Evolutionary conservation across 1,139 yeast species (phyloP).

Genomic region (Hemisphaericaspora subhashii): DNA sequence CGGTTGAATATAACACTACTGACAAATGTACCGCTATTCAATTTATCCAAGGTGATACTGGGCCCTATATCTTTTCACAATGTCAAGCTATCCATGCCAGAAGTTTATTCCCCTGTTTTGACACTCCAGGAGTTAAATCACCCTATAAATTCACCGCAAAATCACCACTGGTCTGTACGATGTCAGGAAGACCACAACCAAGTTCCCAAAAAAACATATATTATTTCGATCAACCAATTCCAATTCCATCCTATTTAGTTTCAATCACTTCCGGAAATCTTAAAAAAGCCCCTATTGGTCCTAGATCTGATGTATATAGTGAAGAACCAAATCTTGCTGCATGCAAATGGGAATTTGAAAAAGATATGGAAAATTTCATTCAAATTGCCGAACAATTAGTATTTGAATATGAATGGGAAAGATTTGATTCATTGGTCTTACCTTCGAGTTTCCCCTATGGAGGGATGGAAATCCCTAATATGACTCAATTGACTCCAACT

Average conservation of each 20-base stretch:
- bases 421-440: slow-evolving; percentile 33
- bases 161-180: slow-evolving; percentile 33
- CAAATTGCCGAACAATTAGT: slow-evolving; percentile 34
- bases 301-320: slow-evolving; percentile 33
- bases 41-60: slow-evolving; percentile 39
- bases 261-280: slow-evolving; percentile 38
- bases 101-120: slow-evolving; percentile 44
- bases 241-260: slow-evolving; percentile 37
- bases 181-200: slow-evolving; percentile 36
- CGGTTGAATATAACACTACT: slow-evolving; percentile 32
- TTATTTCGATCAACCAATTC: slow-evolving; percentile 33
- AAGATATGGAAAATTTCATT: slow-evolving; percentile 36
- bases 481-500: slow-evolving; percentile 40
- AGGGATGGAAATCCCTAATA: slow-evolving; percentile 42
- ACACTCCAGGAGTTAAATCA: slow-evolving; percentile 42
- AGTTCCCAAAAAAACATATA: slow-evolving; percentile 15
- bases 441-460: slow-evolving; percentile 41
- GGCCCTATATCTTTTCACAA: slow-evolving; percentile 43
- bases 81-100: slow-evolving; percentile 47
- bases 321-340: slow-evolving; percentile 27
- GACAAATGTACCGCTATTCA: slow-evolving; percentile 41
- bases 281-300: slow-evolving; percentile 32
- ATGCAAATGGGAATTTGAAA: slow-evolving; percentile 39
- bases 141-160: slow-evolving; percentile 29
- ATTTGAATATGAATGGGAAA: slow-evolving; percentile 36